Evolutionary conservation across 139 green algal genomes (phyloP).

Genomic region (Micromonas pusilla): DNA sequence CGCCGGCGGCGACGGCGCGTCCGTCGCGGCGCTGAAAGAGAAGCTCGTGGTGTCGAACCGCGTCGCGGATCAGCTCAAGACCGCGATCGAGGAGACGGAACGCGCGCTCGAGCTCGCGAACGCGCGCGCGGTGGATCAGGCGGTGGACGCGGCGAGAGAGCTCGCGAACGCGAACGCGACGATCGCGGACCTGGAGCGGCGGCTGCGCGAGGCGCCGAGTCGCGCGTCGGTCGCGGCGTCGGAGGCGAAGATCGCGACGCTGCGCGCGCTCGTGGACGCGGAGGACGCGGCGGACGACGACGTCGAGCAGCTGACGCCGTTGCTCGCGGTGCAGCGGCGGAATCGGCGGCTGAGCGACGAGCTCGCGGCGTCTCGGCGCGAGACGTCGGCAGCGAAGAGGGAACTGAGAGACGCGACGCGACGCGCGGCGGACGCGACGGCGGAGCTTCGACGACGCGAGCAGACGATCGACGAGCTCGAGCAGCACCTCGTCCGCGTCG

Average conservation of each 20-base stretch:
- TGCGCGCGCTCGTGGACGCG: background rate
- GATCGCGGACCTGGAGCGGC: background rate
- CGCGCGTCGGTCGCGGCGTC: background rate
- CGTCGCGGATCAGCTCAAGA: background rate
- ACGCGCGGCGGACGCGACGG: background rate
- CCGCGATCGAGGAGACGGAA: background rate
- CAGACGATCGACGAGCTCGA: background rate
- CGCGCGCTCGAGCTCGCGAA: too few relatives aligned
- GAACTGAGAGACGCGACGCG: background rate
- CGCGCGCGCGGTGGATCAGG: background rate
- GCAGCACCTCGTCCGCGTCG: background rate
- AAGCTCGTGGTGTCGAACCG: background rate
- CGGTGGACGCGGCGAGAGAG: background rate
- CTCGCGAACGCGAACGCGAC: background rate
- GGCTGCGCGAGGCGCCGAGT: background rate
- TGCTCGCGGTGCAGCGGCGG: background rate
- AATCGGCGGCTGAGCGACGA: background rate
- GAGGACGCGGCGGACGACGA: background rate
- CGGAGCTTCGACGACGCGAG: background rate
- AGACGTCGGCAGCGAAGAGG: background rate
- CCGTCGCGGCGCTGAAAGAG: background rate
- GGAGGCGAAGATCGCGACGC: background rate
- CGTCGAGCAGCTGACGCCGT: background rate
- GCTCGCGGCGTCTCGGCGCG: background rate
- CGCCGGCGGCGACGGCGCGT: too few relatives aligned